These are phyloP conservation scores for Bacidia rubella DNA, from an alignment of 495 filamentous ascomycete species.

Conservation along the genomic window DNA sequence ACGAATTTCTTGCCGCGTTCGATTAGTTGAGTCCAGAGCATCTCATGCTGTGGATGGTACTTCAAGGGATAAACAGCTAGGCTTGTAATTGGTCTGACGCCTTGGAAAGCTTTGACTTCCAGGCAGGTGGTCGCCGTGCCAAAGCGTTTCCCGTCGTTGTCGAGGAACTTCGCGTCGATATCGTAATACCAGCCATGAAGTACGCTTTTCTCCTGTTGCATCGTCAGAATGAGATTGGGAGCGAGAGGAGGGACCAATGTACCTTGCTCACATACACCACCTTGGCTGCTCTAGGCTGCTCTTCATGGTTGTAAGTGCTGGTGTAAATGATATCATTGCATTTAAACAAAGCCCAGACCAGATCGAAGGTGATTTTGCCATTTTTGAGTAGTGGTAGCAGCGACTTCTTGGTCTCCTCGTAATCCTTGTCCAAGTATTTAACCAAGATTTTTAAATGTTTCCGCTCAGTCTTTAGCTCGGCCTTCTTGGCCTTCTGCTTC, in stretches of 20 bases:
- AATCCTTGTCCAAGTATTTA: conserved; percentile 73
- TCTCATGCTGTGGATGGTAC: conserved; percentile 64
- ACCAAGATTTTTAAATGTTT: conserved; percentile 65
- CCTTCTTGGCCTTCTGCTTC: conserved; percentile 52
- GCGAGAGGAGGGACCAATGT: neutral
- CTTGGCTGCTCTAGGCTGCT: conserved; percentile 84
- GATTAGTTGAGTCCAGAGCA: conserved; percentile 52
- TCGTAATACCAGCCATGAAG: conserved; percentile 69
- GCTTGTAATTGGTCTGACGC: conserved; percentile 68
- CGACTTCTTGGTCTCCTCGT: conserved; percentile 62
- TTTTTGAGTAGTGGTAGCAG: conserved; percentile 73
- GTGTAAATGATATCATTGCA: conserved; percentile 78
- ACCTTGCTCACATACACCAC: conserved; percentile 61
- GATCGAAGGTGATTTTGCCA: conserved; percentile 79
- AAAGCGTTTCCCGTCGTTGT: conserved; percentile 69
- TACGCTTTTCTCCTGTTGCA: conserved; percentile 43
- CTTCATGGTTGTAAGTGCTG: conserved; percentile 61
- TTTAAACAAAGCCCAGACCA: conserved; percentile 84
- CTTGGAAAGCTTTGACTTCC: conserved; percentile 68
- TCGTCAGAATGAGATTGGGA: neutral
- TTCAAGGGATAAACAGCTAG: conserved; percentile 67
- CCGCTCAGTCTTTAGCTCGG: conserved; percentile 42
- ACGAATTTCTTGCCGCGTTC: conserved; percentile 83
- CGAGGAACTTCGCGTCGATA: conserved; percentile 72
- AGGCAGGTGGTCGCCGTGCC: conserved; percentile 56